phyloP scores from a whole-genome alignment of 352 stramenopile genomes.

The Phytophthora tentaculata region DNA sequence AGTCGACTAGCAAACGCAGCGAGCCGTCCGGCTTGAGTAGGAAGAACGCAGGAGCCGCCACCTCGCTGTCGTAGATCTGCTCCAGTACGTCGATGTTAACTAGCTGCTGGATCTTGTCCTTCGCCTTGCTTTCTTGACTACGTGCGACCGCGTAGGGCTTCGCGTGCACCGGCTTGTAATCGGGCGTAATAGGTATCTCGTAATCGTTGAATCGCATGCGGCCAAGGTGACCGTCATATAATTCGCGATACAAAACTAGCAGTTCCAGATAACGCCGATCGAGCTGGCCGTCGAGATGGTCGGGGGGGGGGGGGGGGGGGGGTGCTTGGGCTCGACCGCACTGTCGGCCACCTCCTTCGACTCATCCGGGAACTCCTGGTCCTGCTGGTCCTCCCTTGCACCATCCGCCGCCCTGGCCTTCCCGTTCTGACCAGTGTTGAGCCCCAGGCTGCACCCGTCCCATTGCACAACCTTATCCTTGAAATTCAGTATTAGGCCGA shows the following conservation, averaged over 20 bases:
- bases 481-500: slow-evolving; percentile 10
- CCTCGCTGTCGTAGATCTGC: neutral
- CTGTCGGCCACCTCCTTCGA: slow-evolving; percentile 4
- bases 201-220: slow-evolving; percentile 11
- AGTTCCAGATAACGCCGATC: neutral
- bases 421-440: slow-evolving; percentile 2
- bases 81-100: slow-evolving; percentile 8
- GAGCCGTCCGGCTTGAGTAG: slow-evolving; percentile 4
- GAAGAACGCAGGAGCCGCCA: neutral
- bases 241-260: neutral
- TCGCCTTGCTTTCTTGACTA: neutral
- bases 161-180: slow-evolving; percentile 12
- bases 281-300: slow-evolving; percentile 2
- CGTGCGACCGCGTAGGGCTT: slow-evolving; percentile 6
- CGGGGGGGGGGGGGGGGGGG: no score
- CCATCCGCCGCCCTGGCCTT: neutral
- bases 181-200: slow-evolving; percentile 2
- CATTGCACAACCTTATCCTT: no score
- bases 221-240: slow-evolving; percentile 5
- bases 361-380: slow-evolving; percentile 6
- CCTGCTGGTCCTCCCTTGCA: neutral
- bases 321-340: neutral
- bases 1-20: slow-evolving; percentile 6
- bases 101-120: slow-evolving; percentile 2
- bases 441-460: neutral